Percentiles rank a stretch among this genome's conserved stretches.
These are phyloP conservation scores for Ganoderma leucocontextum DNA, from an alignment of 1,284 basidiomycete genomes.

Conservation along the genomic window DNA sequence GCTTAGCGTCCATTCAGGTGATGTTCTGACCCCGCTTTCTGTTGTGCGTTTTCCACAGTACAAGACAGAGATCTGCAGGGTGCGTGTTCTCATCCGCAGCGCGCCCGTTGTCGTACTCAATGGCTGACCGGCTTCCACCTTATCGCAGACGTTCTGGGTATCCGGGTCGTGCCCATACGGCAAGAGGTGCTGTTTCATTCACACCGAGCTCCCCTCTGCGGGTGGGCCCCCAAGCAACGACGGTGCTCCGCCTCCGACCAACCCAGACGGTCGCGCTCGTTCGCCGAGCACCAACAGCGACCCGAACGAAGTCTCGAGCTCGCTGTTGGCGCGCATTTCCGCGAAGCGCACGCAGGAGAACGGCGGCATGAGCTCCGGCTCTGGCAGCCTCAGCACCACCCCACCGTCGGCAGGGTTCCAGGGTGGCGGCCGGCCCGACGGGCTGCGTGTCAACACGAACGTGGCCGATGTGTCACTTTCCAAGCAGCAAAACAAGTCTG, in stretches of 20 bases:
- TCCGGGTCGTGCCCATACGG: constrained; percentile 91
- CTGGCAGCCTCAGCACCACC: constrained; percentile 53
- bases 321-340: constrained; percentile 77
- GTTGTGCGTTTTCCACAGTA: constrained; percentile 57
- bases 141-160: constrained; percentile 84
- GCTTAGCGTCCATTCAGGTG: constrained; percentile 16
- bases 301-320: constrained; percentile 69
- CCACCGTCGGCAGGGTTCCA: constrained; percentile 50
- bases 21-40: constrained; percentile 16
- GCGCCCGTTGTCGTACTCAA: constrained; percentile 19
- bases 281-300: constrained; percentile 80
- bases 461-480: constrained; percentile 63
- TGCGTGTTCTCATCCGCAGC: constrained; percentile 47
- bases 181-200: constrained; percentile 90
- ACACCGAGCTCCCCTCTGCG: constrained; percentile 78
- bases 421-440: constrained; percentile 60
- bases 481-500: constrained; percentile 80
- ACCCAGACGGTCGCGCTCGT: constrained; percentile 67
- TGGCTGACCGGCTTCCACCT: constrained; percentile 25
- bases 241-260: constrained; percentile 55
- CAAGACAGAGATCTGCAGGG: constrained; percentile 92
- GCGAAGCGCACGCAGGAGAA: constrained; percentile 66
- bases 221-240: constrained; percentile 61
- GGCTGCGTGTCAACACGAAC: constrained; percentile 76
- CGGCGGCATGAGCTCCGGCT: constrained; percentile 46